A percentile compares a stretch with the other conserved stretches of the same genome.
Conservation (phyloP, 257 asterid genomes). For the Nicotiana undulata region DNA sequence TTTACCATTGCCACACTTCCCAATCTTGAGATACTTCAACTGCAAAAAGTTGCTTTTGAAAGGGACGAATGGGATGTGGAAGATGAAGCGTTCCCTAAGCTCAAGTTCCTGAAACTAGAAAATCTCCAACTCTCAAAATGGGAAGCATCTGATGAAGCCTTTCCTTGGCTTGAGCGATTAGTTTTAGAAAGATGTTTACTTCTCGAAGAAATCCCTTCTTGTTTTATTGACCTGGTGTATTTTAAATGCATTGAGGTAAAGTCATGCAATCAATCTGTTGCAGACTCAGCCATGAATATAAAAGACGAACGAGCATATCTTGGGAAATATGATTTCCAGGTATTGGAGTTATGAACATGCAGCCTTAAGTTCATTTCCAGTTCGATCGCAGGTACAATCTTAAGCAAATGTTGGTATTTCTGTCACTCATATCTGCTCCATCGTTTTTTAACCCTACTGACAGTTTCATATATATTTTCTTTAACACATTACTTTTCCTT, state of each 20-base stretch:
- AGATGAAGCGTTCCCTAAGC: not conserved
- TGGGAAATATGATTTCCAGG: not conserved
- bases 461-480: no score
- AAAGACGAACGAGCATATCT: not conserved
- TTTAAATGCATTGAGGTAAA: not conserved
- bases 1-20: not conserved
- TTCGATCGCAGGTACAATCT: not conserved
- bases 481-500: no score
- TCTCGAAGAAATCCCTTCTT: not conserved
- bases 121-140: not conserved
- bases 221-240: fast-evolving
- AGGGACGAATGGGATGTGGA: not conserved
- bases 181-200: not conserved
- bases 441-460: no score
- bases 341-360: not conserved
- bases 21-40: not conserved
- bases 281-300: not conserved
- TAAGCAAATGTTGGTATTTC: not conserved
- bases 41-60: not conserved
- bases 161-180: not conserved
- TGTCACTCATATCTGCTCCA: not conserved
- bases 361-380: not conserved
- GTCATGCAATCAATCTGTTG: not conserved
- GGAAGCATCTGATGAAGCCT: not conserved
- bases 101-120: not conserved